Evolutionary conservation across 805 yeast genomes (phyloP).

Genomic region (Starmerella kuoi): DNA sequence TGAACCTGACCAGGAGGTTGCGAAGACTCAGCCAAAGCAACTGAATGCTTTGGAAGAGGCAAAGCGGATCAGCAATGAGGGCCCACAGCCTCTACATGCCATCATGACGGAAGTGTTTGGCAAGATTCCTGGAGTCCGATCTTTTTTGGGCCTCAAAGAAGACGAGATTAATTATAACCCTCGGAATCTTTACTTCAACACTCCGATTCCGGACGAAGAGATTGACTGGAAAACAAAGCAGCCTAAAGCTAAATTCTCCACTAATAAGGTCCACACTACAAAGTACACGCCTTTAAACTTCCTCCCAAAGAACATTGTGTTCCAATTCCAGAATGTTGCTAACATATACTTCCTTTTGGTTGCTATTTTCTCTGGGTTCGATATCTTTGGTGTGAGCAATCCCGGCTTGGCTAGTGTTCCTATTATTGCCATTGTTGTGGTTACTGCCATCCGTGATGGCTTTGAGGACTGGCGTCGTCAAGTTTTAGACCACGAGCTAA

Average conservation of each 20-base stretch:
- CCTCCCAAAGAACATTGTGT: conserved; percentile 67
- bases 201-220: conserved; percentile 37
- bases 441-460: conserved; percentile 68
- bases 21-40: conserved; percentile 4
- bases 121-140: conserved; percentile 18
- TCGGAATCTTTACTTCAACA: conserved; percentile 40
- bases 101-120: conserved; percentile 24
- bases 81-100: conserved; percentile 3
- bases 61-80: conserved; percentile 8
- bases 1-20: too few relatives aligned
- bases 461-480: conserved; percentile 64
- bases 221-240: conserved; percentile 47
- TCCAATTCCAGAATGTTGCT: conserved; percentile 82
- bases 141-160: conserved; percentile 18
- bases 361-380: conserved; percentile 63
- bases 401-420: conserved; percentile 75
- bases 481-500: conserved; percentile 51
- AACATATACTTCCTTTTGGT: conserved; percentile 73
- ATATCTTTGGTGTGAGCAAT: conserved; percentile 58
- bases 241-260: conserved; percentile 51
- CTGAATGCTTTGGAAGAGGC: conserved; percentile 21
- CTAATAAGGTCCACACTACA: conserved; percentile 90
- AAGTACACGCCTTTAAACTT: conserved; percentile 86
- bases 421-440: conserved; percentile 59
- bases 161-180: conserved; percentile 12